A percentile compares a stretch with the other conserved stretches of the same genome.
phyloP scores from a whole-genome alignment of 805 yeast species.

The Nakazawaea ernobii region DNA sequence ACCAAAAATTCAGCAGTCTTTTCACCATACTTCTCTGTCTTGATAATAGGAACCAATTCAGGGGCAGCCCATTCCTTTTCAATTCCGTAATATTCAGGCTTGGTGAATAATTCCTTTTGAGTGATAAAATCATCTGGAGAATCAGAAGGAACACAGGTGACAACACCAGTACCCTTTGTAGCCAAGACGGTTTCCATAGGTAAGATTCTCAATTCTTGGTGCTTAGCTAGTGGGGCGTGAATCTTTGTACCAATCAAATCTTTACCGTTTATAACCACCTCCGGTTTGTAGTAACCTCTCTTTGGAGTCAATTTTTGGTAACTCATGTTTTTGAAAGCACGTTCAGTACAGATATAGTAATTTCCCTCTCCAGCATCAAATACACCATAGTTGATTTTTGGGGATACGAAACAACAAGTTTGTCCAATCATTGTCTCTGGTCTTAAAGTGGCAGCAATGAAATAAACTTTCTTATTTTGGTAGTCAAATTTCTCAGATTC shows the following conservation, averaged over 20 bases:
- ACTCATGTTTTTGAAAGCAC: constrained; percentile 96
- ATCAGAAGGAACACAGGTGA: constrained; percentile 98
- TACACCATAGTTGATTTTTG: constrained; percentile 87
- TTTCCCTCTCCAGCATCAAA: constrained; percentile 78
- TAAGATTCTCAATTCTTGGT: constrained; percentile 68
- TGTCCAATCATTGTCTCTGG: constrained; percentile 99
- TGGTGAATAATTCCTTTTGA: constrained; percentile 73
- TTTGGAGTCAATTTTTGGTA: constrained; percentile 88
- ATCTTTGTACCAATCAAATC: constrained; percentile 81
- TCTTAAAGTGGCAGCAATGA: constrained; percentile 95
- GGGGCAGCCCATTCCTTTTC: constrained; percentile 79
- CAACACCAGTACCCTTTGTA: constrained; percentile 97
- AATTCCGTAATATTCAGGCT: constrained; percentile 86
- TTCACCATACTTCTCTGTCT: constrained; percentile 84
- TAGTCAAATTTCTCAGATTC: constrained; percentile 41
- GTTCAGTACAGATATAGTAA: constrained; percentile 80
- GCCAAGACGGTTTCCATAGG: constrained; percentile 98
- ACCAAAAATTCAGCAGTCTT: constrained; percentile 79
- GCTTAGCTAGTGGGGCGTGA: constrained; percentile 73
- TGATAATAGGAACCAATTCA: constrained; percentile 68
- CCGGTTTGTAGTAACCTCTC: constrained; percentile 71
- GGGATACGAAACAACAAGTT: constrained; percentile 96
- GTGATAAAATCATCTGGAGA: constrained; percentile 97
- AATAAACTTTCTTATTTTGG: constrained; percentile 57
- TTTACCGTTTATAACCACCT: constrained; percentile 58